Evolutionary conservation across 176 grass and related monocot species (phyloP), one percentile per base, ranked within the genome.

Genomic region (Urochloa ruziziensis): DNA sequence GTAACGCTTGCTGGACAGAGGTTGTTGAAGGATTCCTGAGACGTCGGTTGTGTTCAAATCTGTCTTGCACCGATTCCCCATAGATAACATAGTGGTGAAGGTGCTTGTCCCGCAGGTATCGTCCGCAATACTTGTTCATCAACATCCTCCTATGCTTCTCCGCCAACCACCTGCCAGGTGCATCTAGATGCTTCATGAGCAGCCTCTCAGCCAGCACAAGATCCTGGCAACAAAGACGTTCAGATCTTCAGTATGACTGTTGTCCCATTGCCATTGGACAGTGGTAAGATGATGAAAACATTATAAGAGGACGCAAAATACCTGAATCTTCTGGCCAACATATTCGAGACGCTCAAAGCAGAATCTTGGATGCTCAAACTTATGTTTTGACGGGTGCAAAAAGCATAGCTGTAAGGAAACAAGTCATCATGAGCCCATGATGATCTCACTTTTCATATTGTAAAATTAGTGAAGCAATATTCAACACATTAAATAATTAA

Each of bases 301-400:
- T 44, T 35, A 54, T 44, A 40, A 66, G 23, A 65, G 65, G 86
- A 70, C 42, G 43, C 23, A 67, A 24, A 33, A 69, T 78, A 99
- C 96, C 96, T 99, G 96, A 87, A 99, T 94, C 78, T 99, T 99
- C 82, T 99, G 96, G 10, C 96, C 96, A 29, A 94, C 91, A 62
- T 96, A 99, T 71, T 99, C 96, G 64, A 99, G 85, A 4, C 96
- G 87, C 80, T 99, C 96, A 21, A 90, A 94, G 82, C 96, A 99
- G 83, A 99, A 99, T 88, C 96, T 92, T 64, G 96, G 96, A 85
- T 99, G 96, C 88, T 99, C 96, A 82, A 96, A 96, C 63, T 99
- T 99, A 69, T 99, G 88, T 73, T 92, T 99, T 27, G 93, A 95
- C 18, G 96, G 93, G 85, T 99, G 96, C 86, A 96, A 53, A 88